Percentiles rank a stretch among this genome's conserved stretches.
phyloP scores from a whole-genome alignment of 495 filamentous ascomycete species.

The Chlorociboria aeruginascens region DNA sequence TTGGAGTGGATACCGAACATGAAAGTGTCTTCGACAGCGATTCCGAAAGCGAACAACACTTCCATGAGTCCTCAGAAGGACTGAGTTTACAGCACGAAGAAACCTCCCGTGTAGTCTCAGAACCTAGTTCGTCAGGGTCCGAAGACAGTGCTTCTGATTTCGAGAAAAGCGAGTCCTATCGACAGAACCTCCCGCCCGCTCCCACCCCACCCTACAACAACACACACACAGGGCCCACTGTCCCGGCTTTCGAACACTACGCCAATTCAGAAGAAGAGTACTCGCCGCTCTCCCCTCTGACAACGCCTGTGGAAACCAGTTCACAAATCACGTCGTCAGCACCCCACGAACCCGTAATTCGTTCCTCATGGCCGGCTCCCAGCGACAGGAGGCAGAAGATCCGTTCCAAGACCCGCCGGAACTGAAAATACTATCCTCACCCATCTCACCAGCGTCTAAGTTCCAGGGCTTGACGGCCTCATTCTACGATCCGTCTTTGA shows the following conservation, averaged over 20 bases:
- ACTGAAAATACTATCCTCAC: constrained; percentile 4
- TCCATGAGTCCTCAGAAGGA: background rate
- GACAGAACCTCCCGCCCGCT: background rate
- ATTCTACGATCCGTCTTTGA: constrained; percentile 1
- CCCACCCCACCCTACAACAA: constrained; percentile 1
- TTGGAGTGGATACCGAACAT: background rate
- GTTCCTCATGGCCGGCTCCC: constrained; percentile 6
- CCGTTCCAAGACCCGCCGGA: background rate
- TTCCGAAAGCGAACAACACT: background rate
- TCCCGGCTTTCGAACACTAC: constrained; percentile 8
- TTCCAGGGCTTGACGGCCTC: constrained; percentile 7
- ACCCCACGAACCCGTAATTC: constrained; percentile 1
- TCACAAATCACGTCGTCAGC: constrained; percentile 2
- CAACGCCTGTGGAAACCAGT: constrained; percentile 1
- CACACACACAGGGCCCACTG: constrained; percentile 8
- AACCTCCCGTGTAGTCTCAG: background rate
- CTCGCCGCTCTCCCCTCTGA: background rate
- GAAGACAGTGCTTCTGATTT: background rate
- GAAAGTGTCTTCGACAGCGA: background rate
- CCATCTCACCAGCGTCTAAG: background rate
- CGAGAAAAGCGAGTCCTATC: background rate
- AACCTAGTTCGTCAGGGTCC: background rate
- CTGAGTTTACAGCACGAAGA: background rate
- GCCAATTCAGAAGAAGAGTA: constrained; percentile 3
- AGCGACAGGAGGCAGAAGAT: background rate